These are phyloP conservation scores for Beta vulgaris DNA, from an alignment of 148 eudicot genomes.

Conservation along the genomic window DNA sequence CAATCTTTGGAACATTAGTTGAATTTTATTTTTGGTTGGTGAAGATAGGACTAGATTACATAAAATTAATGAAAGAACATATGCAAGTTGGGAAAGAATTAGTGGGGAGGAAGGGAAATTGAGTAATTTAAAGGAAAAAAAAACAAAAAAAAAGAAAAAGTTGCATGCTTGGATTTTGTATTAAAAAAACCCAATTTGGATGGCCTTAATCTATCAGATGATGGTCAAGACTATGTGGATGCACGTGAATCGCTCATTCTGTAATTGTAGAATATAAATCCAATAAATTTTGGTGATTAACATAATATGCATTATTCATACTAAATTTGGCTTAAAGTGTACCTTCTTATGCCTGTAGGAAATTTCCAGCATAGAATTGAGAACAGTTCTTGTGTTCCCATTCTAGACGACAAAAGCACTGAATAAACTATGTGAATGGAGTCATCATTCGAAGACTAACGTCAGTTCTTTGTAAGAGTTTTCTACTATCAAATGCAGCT, in stretches of 20 bases:
- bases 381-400: slow-evolving; percentile 14
- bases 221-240: slow-evolving; percentile 31
- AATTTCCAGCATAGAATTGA: neutral
- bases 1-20: slow-evolving; percentile 23
- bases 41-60: slow-evolving; percentile 7
- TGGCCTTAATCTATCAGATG: slow-evolving; percentile 11
- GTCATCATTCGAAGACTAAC: neutral
- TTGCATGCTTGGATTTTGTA: slow-evolving; percentile 16
- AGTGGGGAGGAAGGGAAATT: slow-evolving; percentile 1
- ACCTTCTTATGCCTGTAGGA: slow-evolving; percentile 5
- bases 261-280: slow-evolving; percentile 1
- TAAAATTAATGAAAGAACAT: neutral
- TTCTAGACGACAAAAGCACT: neutral
- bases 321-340: slow-evolving; percentile 12
- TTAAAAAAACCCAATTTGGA: neutral
- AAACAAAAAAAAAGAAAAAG: neutral
- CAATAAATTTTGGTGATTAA: slow-evolving; percentile 11
- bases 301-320: slow-evolving; percentile 8
- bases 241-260: slow-evolving; percentile 29
- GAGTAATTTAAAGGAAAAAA: neutral
- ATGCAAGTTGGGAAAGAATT: slow-evolving; percentile 10
- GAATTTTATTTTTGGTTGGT: slow-evolving; percentile 9
- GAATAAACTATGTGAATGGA: neutral
- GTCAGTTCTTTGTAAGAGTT: neutral
- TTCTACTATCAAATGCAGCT: slow-evolving; percentile 10